A percentile compares a stretch with the other conserved stretches of the same genome.
phyloP scores from a whole-genome alignment of 1,284 basidiomycete genomes.

The Peniophora sp. region DNA sequence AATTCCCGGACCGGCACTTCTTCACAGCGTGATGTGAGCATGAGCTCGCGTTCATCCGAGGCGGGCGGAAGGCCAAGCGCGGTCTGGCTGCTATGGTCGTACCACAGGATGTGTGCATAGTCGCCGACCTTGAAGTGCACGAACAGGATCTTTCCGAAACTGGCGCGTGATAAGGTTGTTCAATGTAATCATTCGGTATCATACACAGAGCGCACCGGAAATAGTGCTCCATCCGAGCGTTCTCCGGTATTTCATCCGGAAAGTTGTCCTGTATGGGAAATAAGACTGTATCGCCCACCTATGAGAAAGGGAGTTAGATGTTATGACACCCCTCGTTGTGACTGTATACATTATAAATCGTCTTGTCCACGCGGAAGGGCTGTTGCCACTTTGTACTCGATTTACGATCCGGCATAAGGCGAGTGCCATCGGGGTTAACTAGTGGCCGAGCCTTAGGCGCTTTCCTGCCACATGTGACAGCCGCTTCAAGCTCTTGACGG shows the following conservation, averaged over 20 bases:
- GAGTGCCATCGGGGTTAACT: not conserved
- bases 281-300: constrained; percentile 54
- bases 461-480: not conserved
- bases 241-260: constrained; percentile 23
- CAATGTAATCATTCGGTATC: not conserved
- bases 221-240: constrained; percentile 38
- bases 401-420: not conserved
- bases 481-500: too few species aligned
- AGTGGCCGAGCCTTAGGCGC: not conserved
- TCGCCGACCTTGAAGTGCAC: constrained; percentile 32
- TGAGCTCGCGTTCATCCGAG: constrained; percentile 55
- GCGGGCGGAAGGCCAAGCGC: constrained; percentile 51
- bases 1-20: not conserved
- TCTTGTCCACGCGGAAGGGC: constrained; percentile 27
- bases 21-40: constrained; percentile 23
- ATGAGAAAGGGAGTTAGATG: constrained; percentile 2
- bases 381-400: constrained; percentile 15
- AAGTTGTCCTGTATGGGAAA: constrained; percentile 16
- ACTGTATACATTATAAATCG: constrained; percentile 18
- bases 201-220: constrained; percentile 42
- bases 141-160: constrained; percentile 59
- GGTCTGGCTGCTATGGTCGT: constrained; percentile 46
- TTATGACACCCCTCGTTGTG: constrained; percentile 2
- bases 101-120: constrained; percentile 59
- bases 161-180: constrained; percentile 21